A percentile compares a stretch with the other conserved stretches of the same genome.
phyloP scores from a whole-genome alignment of 441 rosid genomes.

The Aleurites moluccanus region DNA sequence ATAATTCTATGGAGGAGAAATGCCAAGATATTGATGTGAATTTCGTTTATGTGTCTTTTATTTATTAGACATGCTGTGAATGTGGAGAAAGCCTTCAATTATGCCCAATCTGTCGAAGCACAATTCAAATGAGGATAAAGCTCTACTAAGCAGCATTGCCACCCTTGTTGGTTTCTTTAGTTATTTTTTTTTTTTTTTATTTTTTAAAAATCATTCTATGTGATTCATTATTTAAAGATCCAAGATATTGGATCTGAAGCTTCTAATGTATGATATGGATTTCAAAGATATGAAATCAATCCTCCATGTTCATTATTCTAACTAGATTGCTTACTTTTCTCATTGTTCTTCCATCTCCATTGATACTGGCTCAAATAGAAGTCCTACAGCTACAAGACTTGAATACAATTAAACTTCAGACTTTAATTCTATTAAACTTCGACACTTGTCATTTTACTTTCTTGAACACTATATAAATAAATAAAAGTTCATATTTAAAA shows the following conservation, averaged over 20 bases:
- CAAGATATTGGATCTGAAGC: neutral
- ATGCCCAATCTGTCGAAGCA: slow-evolving; percentile 81
- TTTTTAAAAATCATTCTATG: neutral
- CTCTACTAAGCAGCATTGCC: slow-evolving; percentile 48
- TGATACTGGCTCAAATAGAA: neutral
- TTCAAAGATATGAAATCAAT: neutral
- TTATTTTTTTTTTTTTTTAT: neutral
- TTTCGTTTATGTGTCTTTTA: neutral
- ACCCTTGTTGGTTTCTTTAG: neutral
- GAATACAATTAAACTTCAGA: too few relatives aligned
- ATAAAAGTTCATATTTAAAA: too few relatives aligned
- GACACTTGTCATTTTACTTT: too few relatives aligned
- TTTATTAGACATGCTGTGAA: slow-evolving; percentile 72
- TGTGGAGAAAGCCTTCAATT: slow-evolving; percentile 70
- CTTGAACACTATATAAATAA: too few relatives aligned
- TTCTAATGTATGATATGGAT: slow-evolving; percentile 8
- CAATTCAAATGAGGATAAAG: slow-evolving; percentile 68
- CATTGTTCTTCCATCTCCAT: neutral
- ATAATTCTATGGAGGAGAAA: neutral
- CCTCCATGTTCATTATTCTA: slow-evolving; percentile 12
- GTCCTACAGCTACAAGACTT: neutral
- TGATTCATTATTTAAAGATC: slow-evolving; percentile 8
- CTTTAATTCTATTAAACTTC: too few relatives aligned
- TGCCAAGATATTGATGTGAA: neutral
- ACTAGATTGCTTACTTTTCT: neutral